phyloP scores from a whole-genome alignment of 2,329 filamentous ascomycete genomes.

The Colletotrichum lupini region DNA sequence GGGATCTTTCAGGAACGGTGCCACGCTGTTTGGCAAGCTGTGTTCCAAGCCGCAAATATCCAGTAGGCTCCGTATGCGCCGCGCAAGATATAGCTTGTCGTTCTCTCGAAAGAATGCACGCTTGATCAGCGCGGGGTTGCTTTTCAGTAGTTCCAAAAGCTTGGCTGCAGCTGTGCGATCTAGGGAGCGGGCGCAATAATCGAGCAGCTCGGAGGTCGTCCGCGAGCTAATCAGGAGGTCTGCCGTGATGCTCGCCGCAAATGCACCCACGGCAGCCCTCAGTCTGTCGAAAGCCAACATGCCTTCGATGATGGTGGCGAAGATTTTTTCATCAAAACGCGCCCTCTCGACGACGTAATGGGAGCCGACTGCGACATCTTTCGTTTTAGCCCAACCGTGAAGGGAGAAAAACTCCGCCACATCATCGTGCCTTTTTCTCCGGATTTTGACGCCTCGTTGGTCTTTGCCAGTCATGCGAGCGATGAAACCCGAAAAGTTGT shows the following conservation, averaged over 20 bases:
- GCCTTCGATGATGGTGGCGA: conserved; percentile 59
- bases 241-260: conserved; percentile 51
- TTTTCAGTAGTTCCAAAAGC: not conserved
- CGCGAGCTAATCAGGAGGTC: conserved; percentile 46
- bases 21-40: not conserved
- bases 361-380: conserved; percentile 41
- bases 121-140: not conserved
- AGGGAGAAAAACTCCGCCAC: conserved; percentile 42
- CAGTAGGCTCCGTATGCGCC: conserved; percentile 16
- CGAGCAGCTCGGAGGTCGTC: conserved; percentile 51
- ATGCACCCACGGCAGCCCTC: conserved; percentile 55
- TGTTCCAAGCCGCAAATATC: conserved; percentile 12
- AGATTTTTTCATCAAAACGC: conserved; percentile 49
- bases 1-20: not conserved
- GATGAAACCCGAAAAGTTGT: conserved; percentile 56
- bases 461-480: conserved; percentile 59
- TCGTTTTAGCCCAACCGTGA: conserved; percentile 43
- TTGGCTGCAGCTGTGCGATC: conserved; percentile 8
- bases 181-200: conserved; percentile 49
- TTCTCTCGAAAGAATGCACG: not conserved
- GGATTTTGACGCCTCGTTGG: conserved; percentile 50
- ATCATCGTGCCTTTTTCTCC: conserved; percentile 47
- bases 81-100: conserved; percentile 10
- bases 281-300: conserved; percentile 60
- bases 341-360: conserved; percentile 54